A percentile compares a stretch with the other conserved stretches of the same genome.
Evolutionary conservation across 345 rosid genomes (phyloP).

Genomic region (Psidium guajava): DNA sequence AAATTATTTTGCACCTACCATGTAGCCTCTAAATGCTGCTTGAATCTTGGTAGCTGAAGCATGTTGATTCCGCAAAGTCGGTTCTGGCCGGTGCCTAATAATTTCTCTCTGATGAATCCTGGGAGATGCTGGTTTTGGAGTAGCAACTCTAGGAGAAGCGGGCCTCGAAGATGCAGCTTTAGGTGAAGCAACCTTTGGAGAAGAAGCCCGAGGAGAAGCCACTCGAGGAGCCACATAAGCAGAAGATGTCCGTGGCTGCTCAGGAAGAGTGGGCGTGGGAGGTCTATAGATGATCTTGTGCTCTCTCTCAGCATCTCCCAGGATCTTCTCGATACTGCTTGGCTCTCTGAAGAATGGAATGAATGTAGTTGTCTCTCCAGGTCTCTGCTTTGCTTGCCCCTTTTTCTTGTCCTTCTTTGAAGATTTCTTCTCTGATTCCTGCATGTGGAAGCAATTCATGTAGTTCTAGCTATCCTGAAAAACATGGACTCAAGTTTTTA

Average conservation of each 20-base stretch:
- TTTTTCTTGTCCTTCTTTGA: conserved; percentile 67
- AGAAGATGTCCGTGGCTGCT: conserved; percentile 33
- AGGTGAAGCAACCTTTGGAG: conserved; percentile 50
- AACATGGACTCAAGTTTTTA: not conserved
- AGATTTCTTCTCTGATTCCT: conserved; percentile 51
- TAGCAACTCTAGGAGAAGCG: conserved; percentile 13
- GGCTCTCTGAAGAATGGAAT: conserved; percentile 77
- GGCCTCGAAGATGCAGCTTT: conserved; percentile 35
- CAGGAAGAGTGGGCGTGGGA: conserved; percentile 50
- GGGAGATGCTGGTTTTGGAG: conserved; percentile 9
- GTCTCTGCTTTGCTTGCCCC: conserved; percentile 42
- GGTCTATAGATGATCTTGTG: conserved; percentile 64
- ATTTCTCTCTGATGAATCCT: conserved; percentile 28
- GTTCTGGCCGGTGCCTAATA: conserved; percentile 50
- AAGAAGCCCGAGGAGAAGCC: not conserved
- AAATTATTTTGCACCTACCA: conserved; percentile 30
- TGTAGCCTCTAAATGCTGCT: conserved; percentile 77
- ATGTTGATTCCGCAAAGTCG: conserved; percentile 46
- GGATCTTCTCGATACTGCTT: conserved; percentile 87
- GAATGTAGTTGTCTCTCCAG: conserved; percentile 67
- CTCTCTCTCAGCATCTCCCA: conserved; percentile 91
- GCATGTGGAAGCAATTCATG: conserved; percentile 1
- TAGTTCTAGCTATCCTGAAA: not conserved
- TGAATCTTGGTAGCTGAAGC: conserved; percentile 81
- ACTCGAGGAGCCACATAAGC: conserved; percentile 2